Base-by-base conservation (phyloP, 352 stramenopile genomes). In the Phytophthora fragariaefolia region DNA sequence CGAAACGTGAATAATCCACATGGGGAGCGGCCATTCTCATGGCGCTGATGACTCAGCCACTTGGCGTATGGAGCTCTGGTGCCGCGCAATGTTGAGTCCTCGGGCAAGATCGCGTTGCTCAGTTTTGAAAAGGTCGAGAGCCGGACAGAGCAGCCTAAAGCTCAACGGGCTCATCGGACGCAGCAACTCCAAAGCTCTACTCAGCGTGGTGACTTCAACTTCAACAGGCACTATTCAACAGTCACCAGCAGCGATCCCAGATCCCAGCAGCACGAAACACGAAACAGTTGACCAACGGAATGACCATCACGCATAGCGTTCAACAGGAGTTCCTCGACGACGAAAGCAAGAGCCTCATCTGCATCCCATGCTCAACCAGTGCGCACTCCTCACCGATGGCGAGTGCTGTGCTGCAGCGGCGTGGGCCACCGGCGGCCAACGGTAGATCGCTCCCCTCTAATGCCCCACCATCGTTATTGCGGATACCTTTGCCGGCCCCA, bases 271-370 rank as follows among this genome's bases (percentile, higher is more conserved):
- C 15, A 22, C 6, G 36, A 15, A 50, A 32, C 36, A 48, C 20
- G n/a, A 12, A 47, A 48, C 50, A 57, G 50, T 15, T 18, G 36
- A 47, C 13, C 38, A 13, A 40, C 26, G 26, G 30, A 24, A 83
- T 83, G 76, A 81, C 66, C 52, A 79, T 83, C 69, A 79, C 73
- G 18, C 52, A 49, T 26, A 63, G 58, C 22, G 73, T 79, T 10
- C 65, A 77, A 45, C 62, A 58, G 40, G 69, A 83, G 48, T 73
- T 83, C 23, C 63, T 80, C 26, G 66, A 76, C 51, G 46, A 77
- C 52, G 59, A 79, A 38, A 80, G 56, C 36, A 80, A 76, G 22
- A 42, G 45, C 26, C 52, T 76, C 47, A 77, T 79, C 36, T 78
- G 54, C 24, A 62, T 82, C 17, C 67, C 74, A 27, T 73, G 60